Base-by-base conservation (phyloP, 2,329 filamentous ascomycete genomes). In the Diplodia intermedia region DNA sequence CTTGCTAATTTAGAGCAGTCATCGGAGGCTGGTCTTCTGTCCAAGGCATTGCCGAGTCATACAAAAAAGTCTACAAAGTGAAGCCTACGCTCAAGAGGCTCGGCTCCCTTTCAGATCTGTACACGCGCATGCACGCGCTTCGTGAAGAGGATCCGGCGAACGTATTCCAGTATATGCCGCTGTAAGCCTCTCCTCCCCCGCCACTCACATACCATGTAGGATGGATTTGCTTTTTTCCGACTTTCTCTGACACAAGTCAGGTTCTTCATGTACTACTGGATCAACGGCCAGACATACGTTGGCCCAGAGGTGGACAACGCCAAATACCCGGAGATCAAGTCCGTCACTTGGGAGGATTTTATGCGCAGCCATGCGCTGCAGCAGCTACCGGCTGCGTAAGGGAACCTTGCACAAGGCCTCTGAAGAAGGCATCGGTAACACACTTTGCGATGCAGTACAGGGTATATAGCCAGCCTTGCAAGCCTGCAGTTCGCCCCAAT, bases 1-100 rank as follows among this genome's bases (percentile, higher is more conserved):
- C n/a, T 8, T 26, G 2, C 5, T 29, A 14, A 49, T 7, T 14
- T 6, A 8, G 2, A 12, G n/a, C 26, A 82, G 71, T 79, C 72
- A 70, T 82, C 70, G 72, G 82, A 71, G 69, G 81, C 71, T 60
- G 71, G 7, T 71, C 71, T 20, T 72, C 68, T 0, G 73, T 75
- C 40, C 69, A 67, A 2, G 69, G 75, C 33, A 72, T 78, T 15
- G 73, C 75, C 3, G 62, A 65, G 23, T 68, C 69, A 3, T 75
- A 75, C 47, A 70, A 75, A 26, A 70, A 69, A 14, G 73, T 75
- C 1, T 77, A 76, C 52, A 72, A 12, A 6, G 56, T 71, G 7
- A 70, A 70, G 60, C 65, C 71, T 26, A 36, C 71, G 20, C 33
- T 77, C 4, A 67, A 75, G 49, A 53, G 70, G 11, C 71, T 69